Base-by-base conservation (phyloP, 78 protist species). In the Polysphondylium violaceum region DNA sequence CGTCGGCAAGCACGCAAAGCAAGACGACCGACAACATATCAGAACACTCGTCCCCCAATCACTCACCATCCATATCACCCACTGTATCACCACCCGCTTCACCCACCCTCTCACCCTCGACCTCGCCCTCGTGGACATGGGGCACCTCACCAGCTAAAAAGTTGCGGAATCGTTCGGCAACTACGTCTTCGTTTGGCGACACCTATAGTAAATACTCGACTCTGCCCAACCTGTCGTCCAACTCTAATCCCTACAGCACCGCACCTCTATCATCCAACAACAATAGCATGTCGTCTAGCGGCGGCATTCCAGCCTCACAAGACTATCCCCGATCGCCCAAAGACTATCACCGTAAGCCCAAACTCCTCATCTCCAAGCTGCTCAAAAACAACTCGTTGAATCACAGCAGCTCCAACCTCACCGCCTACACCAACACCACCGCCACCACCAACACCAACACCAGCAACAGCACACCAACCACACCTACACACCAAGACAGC, bases 111-210 rank as follows among this genome's bases (percentile, higher is more conserved):
- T 36, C 58, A 36, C 60, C 74, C 60, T 38, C 40, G 21, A 29
- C 83, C 1, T 43, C 83, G 2, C 58, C 83, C n/a, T 74, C 83
- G 14, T 83, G 91, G 91, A 74, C 69, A 16, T 41, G 74, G 2
- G 91, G 91, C 33, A 74, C 75, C 14, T 83, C 91, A 27, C 91
- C 91, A 21, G 79, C 91, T 25, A 25, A 72, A 21, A 50, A 63
- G 33, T 23, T 83, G 31, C 9, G 81, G 3, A 58, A 38, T 11
- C 19, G 91, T 21, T n/a, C 91, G 9, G 16, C 77, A 27, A 83
- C 79, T 11, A 75, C 72, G 4, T 27, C 64, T 2, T n/a, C 53
- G 7, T 40, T 47, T 16, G 33, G 17, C 8, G 79, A 73, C 1
- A 29, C 43, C 1, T 8, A 55, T 7, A 25, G 56, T n/a, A 47